Conservation (phyloP, 2,329 filamentous ascomycete genomes). For the Elsinoe ampelina region DNA sequence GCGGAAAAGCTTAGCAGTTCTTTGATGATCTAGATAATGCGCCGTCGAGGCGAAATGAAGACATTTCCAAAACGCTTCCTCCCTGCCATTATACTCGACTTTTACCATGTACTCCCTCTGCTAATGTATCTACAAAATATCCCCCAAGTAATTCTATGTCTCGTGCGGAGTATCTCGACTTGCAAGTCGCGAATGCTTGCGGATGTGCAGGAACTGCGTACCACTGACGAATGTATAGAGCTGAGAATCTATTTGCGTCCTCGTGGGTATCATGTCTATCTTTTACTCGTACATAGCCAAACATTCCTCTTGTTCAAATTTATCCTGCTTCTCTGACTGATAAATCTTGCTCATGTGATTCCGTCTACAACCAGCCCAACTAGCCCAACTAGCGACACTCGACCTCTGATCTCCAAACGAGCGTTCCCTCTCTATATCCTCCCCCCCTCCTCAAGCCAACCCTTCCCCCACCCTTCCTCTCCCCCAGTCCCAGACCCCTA, state of each 20-base stretch:
- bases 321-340: too few relatives aligned
- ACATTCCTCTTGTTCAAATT: too few relatives aligned
- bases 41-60: not conserved
- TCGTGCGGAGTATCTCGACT: not conserved
- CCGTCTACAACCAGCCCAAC: not conserved
- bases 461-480: not conserved
- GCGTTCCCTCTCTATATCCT: not conserved
- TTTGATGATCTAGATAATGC: not conserved
- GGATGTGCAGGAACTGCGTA: not conserved
- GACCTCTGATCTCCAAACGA: not conserved
- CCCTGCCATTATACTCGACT: too few relatives aligned
- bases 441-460: not conserved
- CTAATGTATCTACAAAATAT: too few relatives aligned
- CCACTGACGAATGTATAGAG: not conserved
- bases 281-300: not conserved
- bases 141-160: too few relatives aligned
- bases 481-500: not conserved
- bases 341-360: not conserved
- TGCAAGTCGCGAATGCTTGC: not conserved
- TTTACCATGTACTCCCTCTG: not conserved
- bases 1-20: conserved; percentile 12
- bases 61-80: not conserved
- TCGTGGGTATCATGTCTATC: conserved; percentile 4
- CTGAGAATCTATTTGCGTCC: not conserved
- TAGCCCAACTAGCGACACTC: too few relatives aligned